Evolutionary conservation across 345 rosid species (phyloP), one percentile per base, ranked within the genome.

Genomic region (Sisymbrium irio): DNA sequence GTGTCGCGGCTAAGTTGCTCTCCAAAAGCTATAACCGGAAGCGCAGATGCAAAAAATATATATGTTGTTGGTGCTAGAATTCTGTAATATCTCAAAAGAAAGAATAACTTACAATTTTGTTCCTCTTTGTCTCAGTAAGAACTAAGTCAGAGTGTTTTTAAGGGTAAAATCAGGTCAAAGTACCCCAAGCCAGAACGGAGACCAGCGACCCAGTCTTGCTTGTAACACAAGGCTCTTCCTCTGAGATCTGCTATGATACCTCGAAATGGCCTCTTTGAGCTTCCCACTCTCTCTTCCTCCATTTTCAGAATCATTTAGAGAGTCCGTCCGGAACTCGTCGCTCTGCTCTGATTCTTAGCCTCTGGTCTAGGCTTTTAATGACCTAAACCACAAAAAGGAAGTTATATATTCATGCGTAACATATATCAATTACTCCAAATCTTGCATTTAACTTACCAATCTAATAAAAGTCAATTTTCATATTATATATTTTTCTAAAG

Each of bases 11-110:
- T 85, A 4, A 92, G 83, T 65, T 89, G 97, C 76, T 92, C 96
- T 1, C 97, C 97, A 12, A 92, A 92, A 13, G 96, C 93, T 3
- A 92, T 82, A 35, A 92, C 97, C 6, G 94, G 97, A 69, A 92
- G 84, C 3, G 94, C 90, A 59, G 96, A 92, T 9, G 97, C 96
- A 36, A 89, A 92, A 78, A 86, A 89, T 6, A 86, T 92, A 64
- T 89, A 92, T n/a, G 93, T 81, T 0, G 96, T 89, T 1, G 97
- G 96, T 22, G 97, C 93, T 74, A 89, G 58, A 71, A 92, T 85
- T 72, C 97, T 91, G 66, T 60, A 67, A 75, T n/a, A 61, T 4
- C 25, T 12, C 42, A 11, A 4, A 35, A 41, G 50, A 8, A 14
- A 17, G n/a, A 35, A 8, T 7, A 30, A n/a, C 5, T 30, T 22